Evolutionary conservation across 2,329 filamentous ascomycete species (phyloP).

Genomic region (Pyrenophora tritici-repentis): DNA sequence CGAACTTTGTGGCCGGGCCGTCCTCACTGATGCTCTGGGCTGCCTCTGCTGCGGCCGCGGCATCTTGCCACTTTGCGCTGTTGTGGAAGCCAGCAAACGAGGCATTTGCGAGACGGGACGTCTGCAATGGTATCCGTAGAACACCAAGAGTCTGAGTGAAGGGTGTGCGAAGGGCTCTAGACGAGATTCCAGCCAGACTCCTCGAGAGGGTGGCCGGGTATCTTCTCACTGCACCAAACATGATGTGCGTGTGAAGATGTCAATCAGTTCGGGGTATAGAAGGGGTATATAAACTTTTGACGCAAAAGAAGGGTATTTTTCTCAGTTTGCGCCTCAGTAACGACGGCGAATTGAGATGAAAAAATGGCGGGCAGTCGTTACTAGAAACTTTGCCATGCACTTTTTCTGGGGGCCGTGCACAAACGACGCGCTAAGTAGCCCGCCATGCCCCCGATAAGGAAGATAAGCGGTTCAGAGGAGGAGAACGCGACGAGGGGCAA

Average conservation of each 20-base stretch:
- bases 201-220: conserved; percentile 47
- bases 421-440: conserved; percentile 16
- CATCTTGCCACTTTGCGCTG: conserved; percentile 45
- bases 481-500: neutral
- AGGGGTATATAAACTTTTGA: conserved; percentile 14
- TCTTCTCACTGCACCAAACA: conserved; percentile 53
- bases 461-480: conserved; percentile 9
- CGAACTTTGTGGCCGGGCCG: conserved; percentile 49
- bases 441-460: conserved; percentile 19
- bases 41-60: conserved; percentile 27
- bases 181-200: conserved; percentile 32
- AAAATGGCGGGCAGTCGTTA: conserved; percentile 13
- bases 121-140: conserved; percentile 23
- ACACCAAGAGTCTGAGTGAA: conserved; percentile 26
- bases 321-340: conserved; percentile 7
- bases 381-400: conserved; percentile 26
- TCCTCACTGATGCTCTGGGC: conserved; percentile 23
- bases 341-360: conserved; percentile 23
- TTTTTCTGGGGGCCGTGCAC: conserved; percentile 34
- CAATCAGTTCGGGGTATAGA: conserved; percentile 16
- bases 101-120: conserved; percentile 25
- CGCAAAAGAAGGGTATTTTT: conserved; percentile 15
- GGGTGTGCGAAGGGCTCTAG: conserved; percentile 32
- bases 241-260: conserved; percentile 31
- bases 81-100: conserved; percentile 47